A percentile compares a stretch with the other conserved stretches of the same genome.
Conservation (phyloP, 1,284 basidiomycete genomes). For the Macrocystidia cucumis region DNA sequence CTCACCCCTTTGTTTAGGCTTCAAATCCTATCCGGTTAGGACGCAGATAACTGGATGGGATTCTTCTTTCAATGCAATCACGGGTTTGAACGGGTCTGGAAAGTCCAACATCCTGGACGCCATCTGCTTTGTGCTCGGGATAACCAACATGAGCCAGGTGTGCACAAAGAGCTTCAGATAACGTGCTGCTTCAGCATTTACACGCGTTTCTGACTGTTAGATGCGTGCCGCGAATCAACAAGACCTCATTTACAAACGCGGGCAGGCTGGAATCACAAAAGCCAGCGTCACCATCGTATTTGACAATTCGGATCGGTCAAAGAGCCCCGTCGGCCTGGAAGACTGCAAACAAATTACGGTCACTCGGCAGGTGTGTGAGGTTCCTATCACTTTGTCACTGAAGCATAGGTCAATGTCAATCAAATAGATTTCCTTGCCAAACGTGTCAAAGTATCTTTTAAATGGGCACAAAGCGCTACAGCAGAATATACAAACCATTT, state of each 20-base stretch:
- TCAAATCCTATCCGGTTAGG: slow-evolving; percentile 95
- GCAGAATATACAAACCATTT: slow-evolving; percentile 84
- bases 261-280: slow-evolving; percentile 95
- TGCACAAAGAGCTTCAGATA: too few species aligned
- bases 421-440: slow-evolving; percentile 84
- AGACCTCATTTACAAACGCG: slow-evolving; percentile 97
- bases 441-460: slow-evolving; percentile 93
- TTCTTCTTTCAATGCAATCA: slow-evolving; percentile 95
- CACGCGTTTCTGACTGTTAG: slow-evolving; percentile 29
- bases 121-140: slow-evolving; percentile 95
- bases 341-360: slow-evolving; percentile 89
- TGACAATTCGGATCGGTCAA: slow-evolving; percentile 91
- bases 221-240: slow-evolving; percentile 95
- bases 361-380: slow-evolving; percentile 78
- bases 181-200: neutral
- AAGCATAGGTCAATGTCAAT: too few species aligned
- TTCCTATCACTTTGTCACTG: slow-evolving; percentile 5
- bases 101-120: slow-evolving; percentile 98
- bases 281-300: slow-evolving; percentile 99
- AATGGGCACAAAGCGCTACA: slow-evolving; percentile 96
- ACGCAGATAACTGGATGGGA: slow-evolving; percentile 96
- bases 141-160: slow-evolving; percentile 88
- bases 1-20: slow-evolving; percentile 41
- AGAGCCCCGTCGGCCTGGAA: slow-evolving; percentile 83
- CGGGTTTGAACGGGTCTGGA: slow-evolving; percentile 89